Conservation (phyloP, 306 rosid genomes). For the Lathyrus oleraceus region DNA sequence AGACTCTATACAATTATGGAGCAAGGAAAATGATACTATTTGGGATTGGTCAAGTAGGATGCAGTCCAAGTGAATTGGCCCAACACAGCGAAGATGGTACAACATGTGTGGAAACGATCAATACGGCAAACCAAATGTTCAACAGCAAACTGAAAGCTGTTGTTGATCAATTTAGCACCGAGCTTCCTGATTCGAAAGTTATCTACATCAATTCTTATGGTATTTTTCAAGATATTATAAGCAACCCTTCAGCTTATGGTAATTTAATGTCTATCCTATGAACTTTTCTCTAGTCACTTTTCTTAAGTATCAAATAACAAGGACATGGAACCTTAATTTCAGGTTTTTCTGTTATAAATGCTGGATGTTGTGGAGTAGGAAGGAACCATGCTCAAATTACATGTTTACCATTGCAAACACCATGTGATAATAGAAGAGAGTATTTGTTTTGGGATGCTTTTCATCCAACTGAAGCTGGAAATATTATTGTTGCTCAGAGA, state of each 20-base stretch:
- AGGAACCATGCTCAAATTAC: conserved; percentile 95
- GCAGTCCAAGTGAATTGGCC: conserved; percentile 84
- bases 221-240: conserved; percentile 67
- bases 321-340: conserved; percentile 3
- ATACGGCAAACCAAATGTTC: conserved; percentile 72
- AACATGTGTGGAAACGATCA: conserved; percentile 70
- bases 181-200: conserved; percentile 58
- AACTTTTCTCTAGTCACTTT: not conserved
- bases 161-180: conserved; percentile 62
- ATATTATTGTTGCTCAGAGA: conserved; percentile 55
- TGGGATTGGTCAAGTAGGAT: conserved; percentile 88
- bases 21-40: conserved; percentile 83
- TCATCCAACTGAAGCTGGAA: conserved; percentile 85
- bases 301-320: not conserved
- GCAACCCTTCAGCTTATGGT: conserved; percentile 72
- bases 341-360: conserved; percentile 65
- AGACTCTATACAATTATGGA: conserved; percentile 73
- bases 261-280: conserved; percentile 21
- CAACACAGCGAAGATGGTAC: conserved; percentile 68
- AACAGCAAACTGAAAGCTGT: conserved; percentile 62
- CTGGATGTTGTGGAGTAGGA: conserved; percentile 91
- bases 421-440: conserved; percentile 68
- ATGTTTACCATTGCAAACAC: conserved; percentile 77
- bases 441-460: conserved; percentile 92
- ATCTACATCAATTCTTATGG: conserved; percentile 71